Conservation (phyloP, 176 grass and related monocot genomes). For the Cymbopogon citratus region DNA sequence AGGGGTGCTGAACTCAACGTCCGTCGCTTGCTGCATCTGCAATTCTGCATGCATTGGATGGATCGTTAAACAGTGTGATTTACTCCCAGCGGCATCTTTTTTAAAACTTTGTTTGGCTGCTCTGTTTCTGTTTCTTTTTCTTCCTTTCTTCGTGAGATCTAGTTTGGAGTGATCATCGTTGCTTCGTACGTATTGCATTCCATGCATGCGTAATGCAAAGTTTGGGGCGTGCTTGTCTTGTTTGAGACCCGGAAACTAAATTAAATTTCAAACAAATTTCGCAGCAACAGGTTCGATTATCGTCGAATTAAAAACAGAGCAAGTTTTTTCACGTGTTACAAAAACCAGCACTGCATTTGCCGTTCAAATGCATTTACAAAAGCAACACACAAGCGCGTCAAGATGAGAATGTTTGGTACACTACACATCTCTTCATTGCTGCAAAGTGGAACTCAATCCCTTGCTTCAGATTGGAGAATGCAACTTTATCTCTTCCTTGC, state of each 20-base stretch:
- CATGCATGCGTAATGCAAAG: not conserved
- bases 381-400: not conserved
- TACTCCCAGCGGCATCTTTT: not conserved
- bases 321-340: not conserved
- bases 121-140: not conserved
- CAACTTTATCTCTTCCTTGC: slow-evolving; percentile 27
- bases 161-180: not conserved
- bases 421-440: not conserved
- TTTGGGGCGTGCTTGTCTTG: not conserved
- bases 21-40: not conserved
- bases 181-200: not conserved
- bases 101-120: not conserved
- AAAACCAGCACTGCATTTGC: not conserved
- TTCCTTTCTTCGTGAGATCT: not conserved
- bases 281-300: not conserved
- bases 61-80: not conserved
- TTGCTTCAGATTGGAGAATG: slow-evolving; percentile 7
- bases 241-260: not conserved
- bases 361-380: not conserved
- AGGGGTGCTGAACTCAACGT: slow-evolving; percentile 12
- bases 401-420: not conserved
- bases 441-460: slow-evolving; percentile 12
- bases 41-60: not conserved
- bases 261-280: not conserved
- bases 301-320: not conserved